phyloP scores from a whole-genome alignment of 2,329 filamentous ascomycete genomes.

The Monosporascus sp. region DNA sequence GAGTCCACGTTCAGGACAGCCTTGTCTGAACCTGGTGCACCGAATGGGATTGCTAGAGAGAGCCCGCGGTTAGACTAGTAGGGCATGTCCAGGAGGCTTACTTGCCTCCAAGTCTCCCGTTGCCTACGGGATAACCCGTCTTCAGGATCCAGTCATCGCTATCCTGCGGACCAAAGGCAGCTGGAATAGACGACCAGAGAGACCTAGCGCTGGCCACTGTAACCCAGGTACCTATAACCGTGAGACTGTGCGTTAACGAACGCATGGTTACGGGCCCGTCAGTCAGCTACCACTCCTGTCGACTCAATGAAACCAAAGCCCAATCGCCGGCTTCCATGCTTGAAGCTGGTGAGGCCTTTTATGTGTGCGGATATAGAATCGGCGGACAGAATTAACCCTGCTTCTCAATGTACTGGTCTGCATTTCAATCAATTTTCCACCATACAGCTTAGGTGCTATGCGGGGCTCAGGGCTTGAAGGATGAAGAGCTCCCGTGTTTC shows the following conservation, averaged over 20 bases:
- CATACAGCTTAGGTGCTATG: neutral
- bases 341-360: neutral
- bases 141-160: conserved; percentile 24
- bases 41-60: conserved; percentile 35
- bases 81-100: neutral
- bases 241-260: neutral
- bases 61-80: neutral
- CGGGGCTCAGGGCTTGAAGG: neutral
- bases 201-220: conserved; percentile 6
- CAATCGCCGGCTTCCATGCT: neutral
- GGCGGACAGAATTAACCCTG: neutral
- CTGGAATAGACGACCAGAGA: conserved; percentile 14
- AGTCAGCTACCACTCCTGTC: no score
- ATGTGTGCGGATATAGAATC: neutral
- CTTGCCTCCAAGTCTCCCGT: conserved; percentile 40
- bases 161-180: conserved; percentile 9
- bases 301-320: neutral
- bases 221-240: neutral
- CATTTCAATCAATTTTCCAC: neutral
- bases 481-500: no score
- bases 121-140: conserved; percentile 41
- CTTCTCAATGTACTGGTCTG: neutral
- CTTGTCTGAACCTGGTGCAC: conserved; percentile 35
- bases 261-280: neutral
- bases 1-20: conserved; percentile 43